Percentiles rank a stretch among this genome's conserved stretches.
These are phyloP conservation scores for Termitomyces sp. DNA, from an alignment of 768 basidiomycete species.

Conservation along the genomic window DNA sequence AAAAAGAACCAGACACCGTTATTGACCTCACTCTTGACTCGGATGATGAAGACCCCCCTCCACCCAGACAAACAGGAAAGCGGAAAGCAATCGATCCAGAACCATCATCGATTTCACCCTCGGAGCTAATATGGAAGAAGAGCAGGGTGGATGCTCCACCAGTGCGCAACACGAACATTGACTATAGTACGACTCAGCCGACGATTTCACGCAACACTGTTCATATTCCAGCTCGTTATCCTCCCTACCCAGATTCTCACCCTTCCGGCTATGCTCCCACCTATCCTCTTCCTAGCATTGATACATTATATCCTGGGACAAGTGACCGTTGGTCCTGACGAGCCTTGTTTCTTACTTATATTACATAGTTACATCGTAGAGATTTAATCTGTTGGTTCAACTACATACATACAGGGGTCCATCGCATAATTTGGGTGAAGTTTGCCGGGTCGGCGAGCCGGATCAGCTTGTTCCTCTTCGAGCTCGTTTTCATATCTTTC, in stretches of 20 bases:
- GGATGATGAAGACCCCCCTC: conserved; percentile 59
- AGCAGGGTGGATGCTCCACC: conserved; percentile 30
- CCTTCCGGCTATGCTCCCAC: conserved; percentile 4
- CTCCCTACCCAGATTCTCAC: conserved; percentile 7
- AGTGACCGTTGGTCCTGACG: conserved; percentile 17
- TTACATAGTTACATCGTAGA: conserved; percentile 5
- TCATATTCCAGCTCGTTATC: conserved; percentile 13
- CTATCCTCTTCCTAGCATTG: conserved; percentile 13
- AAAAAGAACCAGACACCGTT: conserved; percentile 41
- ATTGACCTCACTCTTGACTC: conserved; percentile 85
- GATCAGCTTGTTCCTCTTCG: conserved; percentile 29
- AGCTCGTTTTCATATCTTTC: conserved; percentile 40
- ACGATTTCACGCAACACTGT: conserved; percentile 6
- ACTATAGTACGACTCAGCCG: conserved; percentile 7
- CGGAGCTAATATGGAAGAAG: conserved; percentile 78
- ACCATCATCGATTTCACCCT: conserved; percentile 38
- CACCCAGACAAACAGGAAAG: conserved; percentile 41
- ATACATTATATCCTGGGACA: conserved; percentile 12
- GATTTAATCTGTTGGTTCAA: conserved; percentile 1
- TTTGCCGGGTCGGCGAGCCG: no score
- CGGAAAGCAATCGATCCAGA: conserved; percentile 58
- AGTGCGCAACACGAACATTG: conserved; percentile 8
- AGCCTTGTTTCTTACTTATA: conserved; percentile 6
- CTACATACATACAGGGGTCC: not conserved
- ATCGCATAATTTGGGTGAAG: not conserved